phyloP scores from a whole-genome alignment of 2,329 filamentous ascomycete genomes.

The Penicillium psychrosexuale region DNA sequence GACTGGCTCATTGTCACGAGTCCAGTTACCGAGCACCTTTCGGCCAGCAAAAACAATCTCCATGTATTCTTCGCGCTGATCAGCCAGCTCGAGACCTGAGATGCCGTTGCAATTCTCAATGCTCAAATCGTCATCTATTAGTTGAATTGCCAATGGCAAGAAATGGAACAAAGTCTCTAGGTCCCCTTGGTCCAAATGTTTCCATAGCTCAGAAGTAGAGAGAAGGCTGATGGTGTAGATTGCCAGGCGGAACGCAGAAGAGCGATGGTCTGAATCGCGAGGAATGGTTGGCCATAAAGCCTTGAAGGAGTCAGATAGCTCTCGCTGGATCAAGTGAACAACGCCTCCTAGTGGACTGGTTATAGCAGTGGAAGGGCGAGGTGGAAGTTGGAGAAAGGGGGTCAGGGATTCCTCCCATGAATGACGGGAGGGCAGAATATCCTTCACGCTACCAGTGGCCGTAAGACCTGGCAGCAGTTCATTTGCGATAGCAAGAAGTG shows the following conservation, averaged over 20 bases:
- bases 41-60: slow-evolving; percentile 54
- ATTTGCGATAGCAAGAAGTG: slow-evolving; percentile 54
- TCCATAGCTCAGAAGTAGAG: slow-evolving; percentile 37
- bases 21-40: slow-evolving; percentile 46
- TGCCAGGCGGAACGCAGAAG: slow-evolving; percentile 71
- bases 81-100: slow-evolving; percentile 47
- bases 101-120: slow-evolving; percentile 55
- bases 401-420: slow-evolving; percentile 65
- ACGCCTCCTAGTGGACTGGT: slow-evolving; percentile 70
- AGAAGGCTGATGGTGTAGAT: slow-evolving; percentile 65
- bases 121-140: slow-evolving; percentile 60
- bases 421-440: slow-evolving; percentile 61
- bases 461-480: slow-evolving; percentile 44
- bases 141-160: slow-evolving; percentile 53
- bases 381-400: slow-evolving; percentile 46
- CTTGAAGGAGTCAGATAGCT: slow-evolving; percentile 26
- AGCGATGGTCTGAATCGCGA: slow-evolving; percentile 67
- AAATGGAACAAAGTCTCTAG: slow-evolving; percentile 48
- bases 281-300: slow-evolving; percentile 35
- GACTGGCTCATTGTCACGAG: slow-evolving; percentile 27
- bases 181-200: slow-evolving; percentile 31
- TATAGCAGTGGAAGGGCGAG: slow-evolving; percentile 63
- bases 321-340: slow-evolving; percentile 58
- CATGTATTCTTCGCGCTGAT: slow-evolving; percentile 53
- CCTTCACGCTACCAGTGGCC: slow-evolving; percentile 28